Evolutionary conservation across 805 yeast genomes (phyloP), one percentile per base, ranked within the genome.

Genomic region (Jamesozyma piceae): DNA sequence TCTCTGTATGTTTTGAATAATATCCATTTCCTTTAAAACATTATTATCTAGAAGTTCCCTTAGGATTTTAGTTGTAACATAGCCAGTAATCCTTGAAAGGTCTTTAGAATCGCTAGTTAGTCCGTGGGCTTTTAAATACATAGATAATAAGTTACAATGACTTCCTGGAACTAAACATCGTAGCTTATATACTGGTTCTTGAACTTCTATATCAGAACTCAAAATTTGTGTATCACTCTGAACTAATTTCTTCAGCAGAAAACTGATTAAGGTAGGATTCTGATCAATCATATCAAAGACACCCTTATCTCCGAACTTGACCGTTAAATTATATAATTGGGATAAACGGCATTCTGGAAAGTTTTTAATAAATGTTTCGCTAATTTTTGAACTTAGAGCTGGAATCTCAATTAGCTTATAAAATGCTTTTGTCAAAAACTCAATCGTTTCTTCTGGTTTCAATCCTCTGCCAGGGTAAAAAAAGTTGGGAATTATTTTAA

Each of bases 401-500:
- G 54, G 46, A 2, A 55, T 43, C 11, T 57, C 58, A 2, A 54
- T 46, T 44, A 65, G 62, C 42, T 63, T 66, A 44, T 64, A 72
- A 40, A 55, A 56, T 1, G 68, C 62, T 8, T 58, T 60, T 37
- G 60, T 56, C 42, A 75, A 49, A 50, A 66, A 72, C 6, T 54
- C 53, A 30, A 74, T 47, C 1, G 77, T 65, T 43, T 74, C 73
- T 3, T 52, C 42, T 27, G 69, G 52, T 5, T 48, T 48, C 36
- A 75, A 49, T 19, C 68, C 66, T 37, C 66, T 54, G 15, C 58
- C 50, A 4, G 51, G 49, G 32, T 61, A 58, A 43, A 55, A 69
- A 4, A 59, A 57, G 15, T 59, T 53, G 2, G 78, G 77, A 8
- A 73, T 66, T 18, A 66, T 47, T 42, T 65, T 50, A 13, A 72